Base-by-base conservation (phyloP, 169 alveolate genomes). In the Cryptosporidium felis region DNA sequence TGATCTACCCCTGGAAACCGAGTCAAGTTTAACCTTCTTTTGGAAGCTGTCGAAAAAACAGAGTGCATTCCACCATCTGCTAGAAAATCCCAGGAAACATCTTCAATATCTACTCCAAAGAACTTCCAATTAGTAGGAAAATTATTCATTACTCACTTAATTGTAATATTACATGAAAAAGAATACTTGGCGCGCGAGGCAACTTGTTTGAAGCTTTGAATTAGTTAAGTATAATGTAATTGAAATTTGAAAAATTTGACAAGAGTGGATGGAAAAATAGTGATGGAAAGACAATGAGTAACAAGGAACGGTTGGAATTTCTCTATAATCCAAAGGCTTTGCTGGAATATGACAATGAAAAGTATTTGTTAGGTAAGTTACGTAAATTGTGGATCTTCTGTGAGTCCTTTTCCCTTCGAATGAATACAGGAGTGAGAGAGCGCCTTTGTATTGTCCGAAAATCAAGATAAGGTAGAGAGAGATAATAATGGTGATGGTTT, bases 341-440 rank as follows among this genome's bases (percentile, higher is more conserved):
- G 36, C n/a, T 40, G 5, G 85, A 74, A 40, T 34, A 74, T n/a
- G 85, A 74, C 41, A 74, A 74, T 74, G 85, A 74, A 12, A 74
- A 53, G 45, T 74, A 74, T 36, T 53, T 74, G n/a, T 32, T 74
- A 5, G 85, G 85, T 74, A 74, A 40, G 85, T 74, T 18, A 3
- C 10, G 18, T 36, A 61, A 6, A 0, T 61, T 28, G 65, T 44
- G 16, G n/a, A n/a, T n/a, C n/a, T n/a, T n/a, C n/a, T n/a, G n/a
- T n/a, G n/a, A n/a, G n/a, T n/a, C n/a, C n/a, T n/a, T n/a, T n/a
- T n/a, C n/a, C n/a, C n/a, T n/a, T n/a, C n/a, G n/a, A n/a, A n/a
- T n/a, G n/a, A n/a, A n/a, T n/a, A n/a, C n/a, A n/a, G n/a, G n/a
- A n/a, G n/a, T n/a, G n/a, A n/a, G n/a, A n/a, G n/a, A n/a, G n/a